These are phyloP conservation scores for Wickerhamomyces sp. DNA, from an alignment of 1,139 yeast species.

Conservation along the genomic window DNA sequence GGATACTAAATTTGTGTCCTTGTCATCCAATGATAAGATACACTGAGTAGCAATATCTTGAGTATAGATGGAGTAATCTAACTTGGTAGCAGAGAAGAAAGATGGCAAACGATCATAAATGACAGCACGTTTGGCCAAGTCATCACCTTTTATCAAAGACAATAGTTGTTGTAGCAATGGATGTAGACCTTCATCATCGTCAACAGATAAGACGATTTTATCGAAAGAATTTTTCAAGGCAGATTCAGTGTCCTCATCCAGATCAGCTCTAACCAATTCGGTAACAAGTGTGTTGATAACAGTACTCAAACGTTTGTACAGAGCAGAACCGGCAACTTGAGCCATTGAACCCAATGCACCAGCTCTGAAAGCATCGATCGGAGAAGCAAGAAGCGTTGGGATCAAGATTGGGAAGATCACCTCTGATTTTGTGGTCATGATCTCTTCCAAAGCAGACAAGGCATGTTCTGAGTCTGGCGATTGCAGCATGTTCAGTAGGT, in stretches of 20 bases:
- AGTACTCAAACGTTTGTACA: conserved; percentile 64
- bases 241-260: conserved; percentile 31
- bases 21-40: conserved; percentile 69
- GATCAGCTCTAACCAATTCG: conserved; percentile 41
- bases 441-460: conserved; percentile 81
- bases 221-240: conserved; percentile 57
- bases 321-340: conserved; percentile 82
- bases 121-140: conserved; percentile 57
- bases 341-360: conserved; percentile 85
- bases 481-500: conserved; percentile 67
- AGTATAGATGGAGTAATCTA: conserved; percentile 71
- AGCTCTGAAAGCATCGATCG: conserved; percentile 81
- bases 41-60: conserved; percentile 73
- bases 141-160: conserved; percentile 73
- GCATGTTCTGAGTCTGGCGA: conserved; percentile 71
- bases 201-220: conserved; percentile 63
- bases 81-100: conserved; percentile 59
- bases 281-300: conserved; percentile 71
- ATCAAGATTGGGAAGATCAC: conserved; percentile 90
- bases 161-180: conserved; percentile 80
- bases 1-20: conserved; percentile 56
- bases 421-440: conserved; percentile 87
- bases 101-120: conserved; percentile 65
- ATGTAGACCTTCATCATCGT: conserved; percentile 77
- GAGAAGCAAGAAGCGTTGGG: conserved; percentile 78